phyloP scores from a whole-genome alignment of 192 early-diverging fungal genomes.

The Lobosporangium transversale region DNA sequence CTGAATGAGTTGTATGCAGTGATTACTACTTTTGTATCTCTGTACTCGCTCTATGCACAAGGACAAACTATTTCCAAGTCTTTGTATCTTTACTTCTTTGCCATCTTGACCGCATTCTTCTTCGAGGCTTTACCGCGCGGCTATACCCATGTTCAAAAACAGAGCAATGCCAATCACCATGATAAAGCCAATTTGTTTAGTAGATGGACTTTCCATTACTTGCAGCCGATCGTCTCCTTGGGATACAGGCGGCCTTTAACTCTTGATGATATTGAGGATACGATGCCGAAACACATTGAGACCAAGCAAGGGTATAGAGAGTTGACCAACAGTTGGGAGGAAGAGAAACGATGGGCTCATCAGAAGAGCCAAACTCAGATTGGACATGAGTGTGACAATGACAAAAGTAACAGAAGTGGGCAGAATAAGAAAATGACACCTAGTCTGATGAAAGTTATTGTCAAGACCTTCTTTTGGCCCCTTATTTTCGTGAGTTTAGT shows the following conservation, averaged over 20 bases:
- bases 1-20: conserved; percentile 16
- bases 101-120: conserved; percentile 15
- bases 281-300: conserved; percentile 5
- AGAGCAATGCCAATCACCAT: conserved; percentile 18
- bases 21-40: background rate
- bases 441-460: conserved; percentile 16
- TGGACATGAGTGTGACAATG: too few species aligned
- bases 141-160: conserved; percentile 9
- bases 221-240: conserved; percentile 14
- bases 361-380: too few species aligned
- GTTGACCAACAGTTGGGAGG: conserved; percentile 13
- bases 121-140: conserved; percentile 28
- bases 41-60: conserved; percentile 17
- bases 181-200: conserved; percentile 48
- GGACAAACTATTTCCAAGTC: background rate
- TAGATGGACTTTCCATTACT: conserved; percentile 26
- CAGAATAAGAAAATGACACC: background rate
- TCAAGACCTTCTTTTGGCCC: conserved; percentile 3
- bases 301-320: conserved; percentile 2
- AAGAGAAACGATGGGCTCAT: background rate
- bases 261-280: conserved; percentile 9
- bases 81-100: conserved; percentile 8
- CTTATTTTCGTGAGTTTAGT: background rate
- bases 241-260: conserved; percentile 15
- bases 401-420: background rate